Conservation (phyloP, 345 rosid genomes). For the Gossypium arboreum region DNA sequence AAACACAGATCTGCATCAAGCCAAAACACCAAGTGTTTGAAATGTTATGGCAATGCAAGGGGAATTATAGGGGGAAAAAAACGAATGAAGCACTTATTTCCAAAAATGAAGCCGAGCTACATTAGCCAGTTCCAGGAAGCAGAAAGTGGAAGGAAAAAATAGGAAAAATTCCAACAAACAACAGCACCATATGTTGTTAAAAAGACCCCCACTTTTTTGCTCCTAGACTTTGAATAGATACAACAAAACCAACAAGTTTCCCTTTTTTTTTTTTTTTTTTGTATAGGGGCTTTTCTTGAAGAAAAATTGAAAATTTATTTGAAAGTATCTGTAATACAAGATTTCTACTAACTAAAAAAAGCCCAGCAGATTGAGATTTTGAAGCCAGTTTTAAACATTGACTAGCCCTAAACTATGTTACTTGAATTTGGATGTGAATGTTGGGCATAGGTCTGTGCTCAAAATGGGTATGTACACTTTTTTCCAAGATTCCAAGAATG, state of each 20-base stretch:
- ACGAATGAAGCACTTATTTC: no score
- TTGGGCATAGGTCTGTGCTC: neutral
- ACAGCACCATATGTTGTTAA: neutral
- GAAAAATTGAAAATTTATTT: neutral
- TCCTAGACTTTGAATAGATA: neutral
- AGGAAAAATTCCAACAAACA: neutral
- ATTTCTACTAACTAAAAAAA: neutral
- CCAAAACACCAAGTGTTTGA: neutral
- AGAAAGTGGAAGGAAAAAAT: neutral
- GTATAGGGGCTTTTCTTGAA: neutral
- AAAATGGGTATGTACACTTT: neutral
- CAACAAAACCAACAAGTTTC: neutral
- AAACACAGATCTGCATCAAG: slow-evolving; percentile 55
- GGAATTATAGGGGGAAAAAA: no score
- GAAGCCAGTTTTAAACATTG: neutral
- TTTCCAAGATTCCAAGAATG: neutral
- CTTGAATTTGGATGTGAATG: neutral
- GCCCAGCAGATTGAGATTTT: neutral
- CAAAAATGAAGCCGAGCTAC: neutral
- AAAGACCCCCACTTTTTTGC: neutral
- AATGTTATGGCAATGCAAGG: neutral
- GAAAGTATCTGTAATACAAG: neutral
- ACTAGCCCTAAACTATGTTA: neutral
- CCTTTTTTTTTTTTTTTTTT: neutral
- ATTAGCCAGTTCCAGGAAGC: neutral